Percentiles rank a stretch among this genome's conserved stretches.
Conservation (phyloP, 2,329 filamentous ascomycete genomes). For the Blumeriella jaapii region DNA sequence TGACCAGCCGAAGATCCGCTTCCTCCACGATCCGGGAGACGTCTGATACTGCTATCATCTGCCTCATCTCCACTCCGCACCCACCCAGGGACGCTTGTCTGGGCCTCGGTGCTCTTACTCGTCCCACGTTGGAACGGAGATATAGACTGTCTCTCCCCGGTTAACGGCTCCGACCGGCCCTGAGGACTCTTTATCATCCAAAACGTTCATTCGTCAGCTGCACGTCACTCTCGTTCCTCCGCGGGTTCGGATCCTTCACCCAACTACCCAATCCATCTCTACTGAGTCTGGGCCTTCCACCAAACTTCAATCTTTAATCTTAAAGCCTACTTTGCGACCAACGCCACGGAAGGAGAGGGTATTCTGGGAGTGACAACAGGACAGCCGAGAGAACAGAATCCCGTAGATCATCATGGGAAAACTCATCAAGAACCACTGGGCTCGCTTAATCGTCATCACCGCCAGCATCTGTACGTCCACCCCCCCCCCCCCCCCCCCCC, state of each 20-base stretch:
- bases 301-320: constrained; percentile 20
- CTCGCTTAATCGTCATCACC: constrained; percentile 81
- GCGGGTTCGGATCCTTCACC: constrained; percentile 42
- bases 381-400: constrained; percentile 12
- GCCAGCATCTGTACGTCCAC: constrained; percentile 46
- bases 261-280: too few species aligned
- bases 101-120: constrained; percentile 10
- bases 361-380: too few species aligned
- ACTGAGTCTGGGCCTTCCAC: too few species aligned
- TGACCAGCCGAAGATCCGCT: constrained; percentile 30
- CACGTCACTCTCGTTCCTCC: constrained; percentile 27
- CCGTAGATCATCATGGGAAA: constrained; percentile 55
- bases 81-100: too few species aligned
- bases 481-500: too few species aligned
- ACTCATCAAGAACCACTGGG: constrained; percentile 99
- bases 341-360: too few species aligned
- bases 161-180: constrained; percentile 19
- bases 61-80: constrained; percentile 22
- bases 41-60: constrained; percentile 28
- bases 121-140: constrained; percentile 18
- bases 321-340: too few species aligned
- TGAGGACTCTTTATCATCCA: constrained; percentile 40
- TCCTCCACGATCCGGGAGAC: constrained; percentile 28
- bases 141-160: constrained; percentile 28
- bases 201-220: constrained; percentile 35